These are phyloP conservation scores for Rhynchosporium graminicola DNA, from an alignment of 2,329 filamentous ascomycete species.

Conservation along the genomic window DNA sequence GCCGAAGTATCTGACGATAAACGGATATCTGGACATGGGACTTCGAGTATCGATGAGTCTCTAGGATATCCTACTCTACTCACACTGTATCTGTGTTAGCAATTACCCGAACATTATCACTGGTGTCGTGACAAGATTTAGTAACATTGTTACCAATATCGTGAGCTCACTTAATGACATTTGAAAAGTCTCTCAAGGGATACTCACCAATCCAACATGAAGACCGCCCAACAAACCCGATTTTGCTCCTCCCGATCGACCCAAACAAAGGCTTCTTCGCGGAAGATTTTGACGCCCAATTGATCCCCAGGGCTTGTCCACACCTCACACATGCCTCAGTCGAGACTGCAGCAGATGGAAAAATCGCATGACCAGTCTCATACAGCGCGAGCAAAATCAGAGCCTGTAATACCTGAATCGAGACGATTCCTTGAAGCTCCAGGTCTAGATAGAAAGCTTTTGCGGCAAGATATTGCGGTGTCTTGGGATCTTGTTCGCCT, in stretches of 20 bases:
- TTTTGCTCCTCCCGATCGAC: constrained; percentile 48
- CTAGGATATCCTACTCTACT: constrained; percentile 24
- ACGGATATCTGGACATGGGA: constrained; percentile 17
- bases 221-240: constrained; percentile 49
- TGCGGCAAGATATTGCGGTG: constrained; percentile 43
- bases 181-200: not conserved
- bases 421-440: constrained; percentile 45
- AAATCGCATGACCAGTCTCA: constrained; percentile 49
- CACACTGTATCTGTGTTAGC: constrained; percentile 15
- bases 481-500: constrained; percentile 33
- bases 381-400: constrained; percentile 42
- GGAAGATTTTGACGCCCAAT: constrained; percentile 24
- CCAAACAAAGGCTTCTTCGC: constrained; percentile 43
- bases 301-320: constrained; percentile 45
- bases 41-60: constrained; percentile 14
- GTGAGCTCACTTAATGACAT: too few relatives aligned
- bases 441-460: constrained; percentile 45
- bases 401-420: constrained; percentile 41
- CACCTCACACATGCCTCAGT: constrained; percentile 45
- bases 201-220: constrained; percentile 45
- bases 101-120: too few relatives aligned
- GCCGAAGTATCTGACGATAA: constrained; percentile 37
- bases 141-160: too few relatives aligned
- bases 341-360: constrained; percentile 49
- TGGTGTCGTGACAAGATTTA: too few relatives aligned